Conservation (phyloP, 2,329 filamentous ascomycete genomes). For the Sphaerulina populicola region DNA sequence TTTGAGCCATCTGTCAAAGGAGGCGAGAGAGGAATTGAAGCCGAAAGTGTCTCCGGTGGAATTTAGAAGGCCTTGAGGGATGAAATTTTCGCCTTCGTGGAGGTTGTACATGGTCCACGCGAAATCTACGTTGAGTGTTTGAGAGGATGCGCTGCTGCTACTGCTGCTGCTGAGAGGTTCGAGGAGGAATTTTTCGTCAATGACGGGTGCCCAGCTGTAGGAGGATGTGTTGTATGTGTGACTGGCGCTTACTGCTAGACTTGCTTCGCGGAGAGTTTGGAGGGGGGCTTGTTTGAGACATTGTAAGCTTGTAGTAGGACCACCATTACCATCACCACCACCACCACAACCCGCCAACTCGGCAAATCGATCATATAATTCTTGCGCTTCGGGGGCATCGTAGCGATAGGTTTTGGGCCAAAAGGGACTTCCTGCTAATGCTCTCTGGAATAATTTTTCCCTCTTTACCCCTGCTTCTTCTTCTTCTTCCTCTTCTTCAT, state of each 20-base stretch:
- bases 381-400: slow-evolving; percentile 45
- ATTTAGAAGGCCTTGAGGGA: slow-evolving; percentile 44
- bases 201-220: slow-evolving; percentile 54
- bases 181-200: slow-evolving; percentile 49
- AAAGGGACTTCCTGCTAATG: slow-evolving; percentile 48
- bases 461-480: too few species aligned
- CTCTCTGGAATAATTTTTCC: slow-evolving; percentile 43
- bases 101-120: slow-evolving; percentile 54
- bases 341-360: slow-evolving; percentile 43
- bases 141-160: slow-evolving; percentile 38
- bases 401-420: slow-evolving; percentile 53
- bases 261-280: slow-evolving; percentile 50
- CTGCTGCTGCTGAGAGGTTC: slow-evolving; percentile 43
- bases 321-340: slow-evolving; percentile 24
- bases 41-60: slow-evolving; percentile 22
- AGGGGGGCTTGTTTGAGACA: slow-evolving; percentile 51
- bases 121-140: slow-evolving; percentile 40
- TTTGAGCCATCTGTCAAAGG: slow-evolving; percentile 47
- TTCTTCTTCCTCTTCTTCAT: slow-evolving; percentile 5
- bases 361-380: slow-evolving; percentile 43
- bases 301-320: slow-evolving; percentile 28
- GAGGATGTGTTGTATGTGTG: slow-evolving; percentile 49
- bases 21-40: slow-evolving; percentile 45
- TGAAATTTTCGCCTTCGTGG: slow-evolving; percentile 56
- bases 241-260: slow-evolving; percentile 41